A percentile compares a stretch with the other conserved stretches of the same genome.
These are phyloP conservation scores for Russula foetens DNA, from an alignment of 768 basidiomycete genomes.

Conservation along the genomic window DNA sequence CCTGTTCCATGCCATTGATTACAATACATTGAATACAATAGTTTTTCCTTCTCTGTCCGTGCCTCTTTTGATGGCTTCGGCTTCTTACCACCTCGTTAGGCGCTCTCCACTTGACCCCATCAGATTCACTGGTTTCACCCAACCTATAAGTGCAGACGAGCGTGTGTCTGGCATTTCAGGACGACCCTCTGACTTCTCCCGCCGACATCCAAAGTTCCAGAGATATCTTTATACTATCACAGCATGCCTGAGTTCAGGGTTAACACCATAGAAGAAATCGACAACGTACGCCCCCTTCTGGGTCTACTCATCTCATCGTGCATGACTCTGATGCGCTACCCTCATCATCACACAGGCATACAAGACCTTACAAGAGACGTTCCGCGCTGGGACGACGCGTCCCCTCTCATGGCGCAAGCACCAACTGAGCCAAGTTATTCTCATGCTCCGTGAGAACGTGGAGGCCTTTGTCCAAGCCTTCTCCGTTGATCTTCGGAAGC, in stretches of 20 bases:
- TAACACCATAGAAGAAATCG: constrained; percentile 6
- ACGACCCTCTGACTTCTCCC: neutral
- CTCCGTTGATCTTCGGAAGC: constrained; percentile 26
- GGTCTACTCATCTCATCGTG: neutral
- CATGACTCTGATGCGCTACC: neutral
- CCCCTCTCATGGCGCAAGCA: constrained; percentile 51
- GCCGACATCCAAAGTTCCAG: neutral
- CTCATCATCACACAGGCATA: constrained; percentile 2
- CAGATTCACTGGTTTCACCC: neutral
- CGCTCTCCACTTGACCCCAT: neutral
- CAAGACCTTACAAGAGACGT: constrained; percentile 32
- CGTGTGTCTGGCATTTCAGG: no score
- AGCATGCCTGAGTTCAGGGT: constrained; percentile 7
- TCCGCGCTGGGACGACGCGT: constrained; percentile 55
- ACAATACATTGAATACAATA: no score
- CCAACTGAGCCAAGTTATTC: constrained; percentile 57
- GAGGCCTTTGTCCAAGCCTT: constrained; percentile 42
- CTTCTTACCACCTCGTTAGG: no score
- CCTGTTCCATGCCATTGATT: no score
- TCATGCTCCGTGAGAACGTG: constrained; percentile 53
- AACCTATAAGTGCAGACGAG: neutral
- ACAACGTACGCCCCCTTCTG: neutral
- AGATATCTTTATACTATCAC: neutral
- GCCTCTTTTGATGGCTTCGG: no score
- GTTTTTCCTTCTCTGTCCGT: no score